These are phyloP conservation scores for Akanthomyces dipterigenus DNA, from an alignment of 2,329 filamentous ascomycete genomes.

Conservation along the genomic window DNA sequence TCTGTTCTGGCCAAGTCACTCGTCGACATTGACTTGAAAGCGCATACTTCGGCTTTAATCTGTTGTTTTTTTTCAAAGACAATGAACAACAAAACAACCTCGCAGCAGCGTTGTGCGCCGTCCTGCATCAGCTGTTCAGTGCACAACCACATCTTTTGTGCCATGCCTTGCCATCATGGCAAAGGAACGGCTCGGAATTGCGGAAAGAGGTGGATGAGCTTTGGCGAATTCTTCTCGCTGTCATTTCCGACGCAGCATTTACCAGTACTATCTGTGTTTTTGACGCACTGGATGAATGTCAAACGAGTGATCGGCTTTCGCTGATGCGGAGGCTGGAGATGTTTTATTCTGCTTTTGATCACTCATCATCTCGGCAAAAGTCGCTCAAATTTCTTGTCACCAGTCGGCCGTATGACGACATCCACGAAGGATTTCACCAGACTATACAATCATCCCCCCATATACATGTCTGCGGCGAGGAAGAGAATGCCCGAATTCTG, in stretches of 20 bases:
- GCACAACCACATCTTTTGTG: constrained; percentile 19
- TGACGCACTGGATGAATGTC: constrained; percentile 37
- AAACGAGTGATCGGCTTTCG: constrained; percentile 10
- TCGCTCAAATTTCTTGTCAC: neutral
- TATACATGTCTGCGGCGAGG: constrained; percentile 16
- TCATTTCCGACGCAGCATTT: neutral
- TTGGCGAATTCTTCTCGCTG: constrained; percentile 23
- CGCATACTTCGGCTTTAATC: constrained; percentile 4
- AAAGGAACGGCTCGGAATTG: constrained; percentile 8
- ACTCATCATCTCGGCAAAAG: neutral
- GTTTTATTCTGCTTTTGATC: neutral
- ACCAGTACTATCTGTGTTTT: constrained; percentile 25
- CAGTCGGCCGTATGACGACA: neutral
- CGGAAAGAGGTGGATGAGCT: constrained; percentile 21
- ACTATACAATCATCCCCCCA: neutral
- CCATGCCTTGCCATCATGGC: constrained; percentile 1
- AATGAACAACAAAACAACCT: constrained; percentile 28
- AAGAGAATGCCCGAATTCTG: constrained; percentile 15
- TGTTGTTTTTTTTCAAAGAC: constrained; percentile 41
- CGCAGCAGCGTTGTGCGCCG: constrained; percentile 24
- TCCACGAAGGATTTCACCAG: constrained; percentile 15
- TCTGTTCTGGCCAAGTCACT: constrained; percentile 34
- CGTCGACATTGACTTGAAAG: constrained; percentile 19
- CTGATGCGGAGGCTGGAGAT: neutral
- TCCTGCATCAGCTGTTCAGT: constrained; percentile 33